Evolutionary conservation across 768 basidiomycete species (phyloP), one percentile per base, ranked within the genome.

Genomic region (Auricularia sp.): DNA sequence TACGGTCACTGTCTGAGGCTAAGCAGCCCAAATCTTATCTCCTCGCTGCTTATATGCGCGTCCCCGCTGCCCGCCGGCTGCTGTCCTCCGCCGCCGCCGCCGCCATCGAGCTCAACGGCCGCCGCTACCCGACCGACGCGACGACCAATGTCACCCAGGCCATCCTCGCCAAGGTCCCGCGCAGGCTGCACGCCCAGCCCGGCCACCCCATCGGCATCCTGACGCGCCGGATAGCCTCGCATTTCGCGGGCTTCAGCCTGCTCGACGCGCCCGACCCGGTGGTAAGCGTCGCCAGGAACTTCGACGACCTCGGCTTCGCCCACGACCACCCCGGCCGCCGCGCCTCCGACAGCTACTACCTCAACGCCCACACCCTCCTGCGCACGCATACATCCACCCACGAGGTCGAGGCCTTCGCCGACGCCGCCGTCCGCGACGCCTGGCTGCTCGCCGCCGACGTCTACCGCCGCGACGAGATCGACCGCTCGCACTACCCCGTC

Each of bases 371-470:
- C 70, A 79, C 88, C 71, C 94, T 99, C 92, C 85, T 99, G 44
- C 88, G 97, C 51, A 98, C 97, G 0, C 97, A 99, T 74, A 98
- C 97, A 1, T 94, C 91, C n/a, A 93, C 97, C 3, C 97, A 99
- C 73, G 96, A 99, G 77, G 90, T 98, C 37, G 94, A 97, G 66
- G 86, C 87, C 6, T 98, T 97, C 74, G 62, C 68, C 13, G 24
- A 54, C 18, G 24, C 56, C 16, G 76, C 82, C 37, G 77, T 79
- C 54, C 92, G 92, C 4, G 80, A 88, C 68, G 82, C 82, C 63
- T 99, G 95, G 92, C 80, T 99, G 37, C 80, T 98, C 29, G 90
- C 94, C 8, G 94, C 97, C 36, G 97, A 99, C 78, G 97, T 99
- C 63, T 99, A 98, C 76, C 79, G 97, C 62, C 85, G 97, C 70